Evolutionary conservation across 148 eudicot genomes (phyloP).

Genomic region (Vaccinium darrowii): DNA sequence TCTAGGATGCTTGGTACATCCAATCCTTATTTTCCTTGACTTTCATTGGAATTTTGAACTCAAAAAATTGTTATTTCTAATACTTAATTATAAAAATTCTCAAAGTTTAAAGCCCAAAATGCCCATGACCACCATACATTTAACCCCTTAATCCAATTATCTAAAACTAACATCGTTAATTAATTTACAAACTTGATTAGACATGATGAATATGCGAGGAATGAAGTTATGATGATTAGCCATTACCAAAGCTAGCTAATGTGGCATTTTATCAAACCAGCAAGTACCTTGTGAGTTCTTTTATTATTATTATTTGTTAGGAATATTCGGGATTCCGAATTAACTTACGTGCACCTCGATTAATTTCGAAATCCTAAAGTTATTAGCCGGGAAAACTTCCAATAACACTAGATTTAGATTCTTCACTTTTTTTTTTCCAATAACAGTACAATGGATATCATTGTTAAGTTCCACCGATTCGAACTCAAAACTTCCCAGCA

Average conservation of each 20-base stretch:
- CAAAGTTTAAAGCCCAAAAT: neutral
- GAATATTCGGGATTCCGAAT: too few species aligned
- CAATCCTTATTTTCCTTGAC: neutral
- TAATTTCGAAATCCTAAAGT: neutral
- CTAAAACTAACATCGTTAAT: neutral
- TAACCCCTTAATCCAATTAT: neutral
- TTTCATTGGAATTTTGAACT: neutral
- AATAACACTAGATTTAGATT: neutral
- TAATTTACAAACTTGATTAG: neutral
- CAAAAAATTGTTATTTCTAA: neutral
- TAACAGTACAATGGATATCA: too few species aligned
- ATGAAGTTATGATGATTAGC: too few species aligned
- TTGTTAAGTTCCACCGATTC: too few species aligned
- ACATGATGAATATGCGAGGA: too few species aligned
- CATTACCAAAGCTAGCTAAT: neutral
- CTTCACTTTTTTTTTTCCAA: neutral
- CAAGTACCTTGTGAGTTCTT: neutral
- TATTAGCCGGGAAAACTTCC: neutral
- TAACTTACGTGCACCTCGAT: neutral
- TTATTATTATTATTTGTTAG: neutral
- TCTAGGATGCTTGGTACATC: neutral
- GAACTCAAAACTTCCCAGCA: too few species aligned
- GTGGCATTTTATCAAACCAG: neutral
- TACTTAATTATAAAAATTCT: neutral
- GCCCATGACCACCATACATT: neutral